Percentiles rank a stretch among this genome's conserved stretches.
These are phyloP conservation scores for Serendipita sp. DNA, from an alignment of 768 basidiomycete species.

Conservation along the genomic window DNA sequence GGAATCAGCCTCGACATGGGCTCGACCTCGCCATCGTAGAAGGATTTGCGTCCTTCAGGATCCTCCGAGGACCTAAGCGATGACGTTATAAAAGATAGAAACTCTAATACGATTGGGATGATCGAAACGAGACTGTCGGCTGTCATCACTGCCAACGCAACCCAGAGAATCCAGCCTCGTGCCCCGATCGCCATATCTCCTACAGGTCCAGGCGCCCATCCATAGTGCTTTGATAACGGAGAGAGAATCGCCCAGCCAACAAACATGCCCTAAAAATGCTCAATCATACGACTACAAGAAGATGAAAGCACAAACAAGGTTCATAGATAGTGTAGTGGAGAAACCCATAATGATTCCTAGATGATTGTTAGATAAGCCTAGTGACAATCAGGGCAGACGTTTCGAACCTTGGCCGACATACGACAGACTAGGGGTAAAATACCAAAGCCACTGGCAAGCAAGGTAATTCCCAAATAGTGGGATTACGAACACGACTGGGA, in stretches of 20 bases:
- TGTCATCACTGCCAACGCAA: constrained; percentile 89
- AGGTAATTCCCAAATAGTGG: constrained; percentile 74
- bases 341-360: constrained; percentile 95
- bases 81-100: constrained; percentile 19
- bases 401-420: constrained; percentile 76
- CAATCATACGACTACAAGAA: not conserved
- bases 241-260: constrained; percentile 92
- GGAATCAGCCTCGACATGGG: constrained; percentile 71
- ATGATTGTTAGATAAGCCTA: constrained; percentile 6
- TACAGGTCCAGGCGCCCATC: constrained; percentile 92
- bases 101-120: constrained; percentile 52
- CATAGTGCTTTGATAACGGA: constrained; percentile 60
- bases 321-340: constrained; percentile 88
- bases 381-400: constrained; percentile 9
- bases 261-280: constrained; percentile 66
- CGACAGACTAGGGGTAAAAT: constrained; percentile 77
- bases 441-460: constrained; percentile 84
- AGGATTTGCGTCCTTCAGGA: constrained; percentile 10
- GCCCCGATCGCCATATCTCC: constrained; percentile 75
- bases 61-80: constrained; percentile 13
- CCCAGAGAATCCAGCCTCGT: constrained; percentile 97
- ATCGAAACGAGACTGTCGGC: constrained; percentile 81
- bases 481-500: constrained; percentile 75
- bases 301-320: constrained; percentile 35
- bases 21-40: constrained; percentile 52